Conservation (phyloP, 1,139 yeast genomes). For the Hansenula sp. region DNA sequence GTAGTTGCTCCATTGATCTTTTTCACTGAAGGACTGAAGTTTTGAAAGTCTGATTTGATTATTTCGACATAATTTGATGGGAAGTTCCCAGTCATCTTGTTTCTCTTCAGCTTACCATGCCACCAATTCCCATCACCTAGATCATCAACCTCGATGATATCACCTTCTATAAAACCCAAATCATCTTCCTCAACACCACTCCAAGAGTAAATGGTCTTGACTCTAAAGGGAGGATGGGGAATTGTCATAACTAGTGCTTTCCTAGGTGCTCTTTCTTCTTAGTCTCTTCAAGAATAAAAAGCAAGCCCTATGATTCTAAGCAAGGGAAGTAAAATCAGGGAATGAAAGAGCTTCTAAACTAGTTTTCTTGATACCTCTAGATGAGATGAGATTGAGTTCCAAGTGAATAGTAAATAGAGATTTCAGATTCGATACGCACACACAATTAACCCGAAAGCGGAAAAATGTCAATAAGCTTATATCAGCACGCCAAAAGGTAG, state of each 20-base stretch:
- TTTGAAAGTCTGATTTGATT: slow-evolving; percentile 30
- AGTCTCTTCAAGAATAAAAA: background rate
- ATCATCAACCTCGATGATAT: slow-evolving; percentile 75
- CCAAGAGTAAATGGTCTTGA: slow-evolving; percentile 82
- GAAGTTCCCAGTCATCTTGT: slow-evolving; percentile 79
- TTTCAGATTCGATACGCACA: background rate
- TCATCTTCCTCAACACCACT: slow-evolving; percentile 86
- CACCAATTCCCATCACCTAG: slow-evolving; percentile 91
- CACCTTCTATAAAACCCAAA: slow-evolving; percentile 91
- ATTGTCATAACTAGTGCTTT: slow-evolving; percentile 2
- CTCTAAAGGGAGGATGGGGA: slow-evolving; percentile 59
- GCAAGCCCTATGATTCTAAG: background rate
- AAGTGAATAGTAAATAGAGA: background rate
- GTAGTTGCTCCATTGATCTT: background rate
- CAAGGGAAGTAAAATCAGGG: background rate
- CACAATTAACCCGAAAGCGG: slow-evolving; percentile 1
- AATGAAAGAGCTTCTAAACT: background rate
- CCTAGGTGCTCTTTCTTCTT: background rate
- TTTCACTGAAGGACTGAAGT: slow-evolving; percentile 5
- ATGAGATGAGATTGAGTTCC: background rate
- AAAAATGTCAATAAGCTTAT: slow-evolving; percentile 4
- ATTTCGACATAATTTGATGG: slow-evolving; percentile 84
- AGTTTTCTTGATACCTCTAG: background rate
- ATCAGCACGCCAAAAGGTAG: background rate
- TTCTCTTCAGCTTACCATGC: slow-evolving; percentile 78